Conservation (phyloP, 495 filamentous ascomycete species). For the Penicillium diatomitis region DNA sequence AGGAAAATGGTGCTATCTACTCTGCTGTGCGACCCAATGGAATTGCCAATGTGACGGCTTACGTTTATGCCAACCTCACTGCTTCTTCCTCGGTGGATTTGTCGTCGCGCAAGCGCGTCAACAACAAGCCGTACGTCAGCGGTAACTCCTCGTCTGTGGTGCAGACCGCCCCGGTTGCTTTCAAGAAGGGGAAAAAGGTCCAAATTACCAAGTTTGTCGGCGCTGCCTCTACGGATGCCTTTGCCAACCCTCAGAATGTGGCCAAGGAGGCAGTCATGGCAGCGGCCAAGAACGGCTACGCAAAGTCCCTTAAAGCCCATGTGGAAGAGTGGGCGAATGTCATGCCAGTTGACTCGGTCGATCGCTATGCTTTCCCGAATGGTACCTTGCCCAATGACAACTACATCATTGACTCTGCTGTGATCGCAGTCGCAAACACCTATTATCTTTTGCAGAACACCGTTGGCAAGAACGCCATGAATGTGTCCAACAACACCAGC, state of each 20-base stretch:
- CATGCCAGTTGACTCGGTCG: conserved; percentile 48
- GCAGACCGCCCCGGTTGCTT: conserved; percentile 41
- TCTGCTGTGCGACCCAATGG: conserved; percentile 48
- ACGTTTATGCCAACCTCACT: conserved; percentile 44
- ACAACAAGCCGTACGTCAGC: conserved; percentile 37
- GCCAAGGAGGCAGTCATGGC: conserved; percentile 39
- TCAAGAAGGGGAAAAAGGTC: conserved; percentile 40
- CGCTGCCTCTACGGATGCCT: conserved; percentile 53
- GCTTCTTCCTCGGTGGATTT: conserved; percentile 38
- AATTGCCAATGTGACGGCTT: conserved; percentile 48
- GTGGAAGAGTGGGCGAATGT: conserved; percentile 46
- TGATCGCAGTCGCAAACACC: conserved; percentile 54
- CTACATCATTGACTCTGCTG: conserved; percentile 51
- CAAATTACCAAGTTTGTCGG: conserved; percentile 51
- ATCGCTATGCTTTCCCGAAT: conserved; percentile 51
- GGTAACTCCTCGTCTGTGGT: conserved; percentile 52
- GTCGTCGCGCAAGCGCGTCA: conserved; percentile 33
- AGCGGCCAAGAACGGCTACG: conserved; percentile 37
- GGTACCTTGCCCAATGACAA: conserved; percentile 50
- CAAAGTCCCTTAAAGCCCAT: conserved; percentile 39
- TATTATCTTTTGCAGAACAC: conserved; percentile 68
- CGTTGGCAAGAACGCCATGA: conserved; percentile 43
- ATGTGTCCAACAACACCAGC: conserved; percentile 24
- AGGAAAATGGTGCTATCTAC: conserved; percentile 43
- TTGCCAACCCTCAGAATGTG: conserved; percentile 39